Percentiles rank a stretch among this genome's conserved stretches.
These are phyloP conservation scores for Trichoderma arundinaceum DNA, from an alignment of 2,329 filamentous ascomycete genomes.

Conservation along the genomic window DNA sequence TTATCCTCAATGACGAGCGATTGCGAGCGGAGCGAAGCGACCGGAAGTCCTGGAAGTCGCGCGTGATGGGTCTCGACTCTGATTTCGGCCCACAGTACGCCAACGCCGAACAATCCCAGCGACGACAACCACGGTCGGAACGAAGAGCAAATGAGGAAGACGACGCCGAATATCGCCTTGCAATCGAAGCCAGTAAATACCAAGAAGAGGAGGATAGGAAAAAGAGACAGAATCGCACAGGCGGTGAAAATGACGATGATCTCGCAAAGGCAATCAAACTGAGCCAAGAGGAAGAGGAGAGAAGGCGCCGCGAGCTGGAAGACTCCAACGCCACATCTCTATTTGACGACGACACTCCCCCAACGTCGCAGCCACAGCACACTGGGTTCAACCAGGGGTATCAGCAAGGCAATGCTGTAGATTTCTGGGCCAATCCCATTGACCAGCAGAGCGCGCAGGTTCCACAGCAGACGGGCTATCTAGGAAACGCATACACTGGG, in stretches of 20 bases:
- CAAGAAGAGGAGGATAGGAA: slow-evolving; percentile 89
- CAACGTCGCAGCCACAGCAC: slow-evolving; percentile 69
- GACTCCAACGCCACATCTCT: slow-evolving; percentile 82
- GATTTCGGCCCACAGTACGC: slow-evolving; percentile 66
- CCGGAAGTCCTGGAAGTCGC: slow-evolving; percentile 94
- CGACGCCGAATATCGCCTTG: slow-evolving; percentile 87
- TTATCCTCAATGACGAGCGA: slow-evolving; percentile 93
- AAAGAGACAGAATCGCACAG: slow-evolving; percentile 69
- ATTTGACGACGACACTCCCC: slow-evolving; percentile 79
- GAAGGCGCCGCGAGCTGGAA: slow-evolving; percentile 84
- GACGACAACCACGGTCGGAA: slow-evolving; percentile 55
- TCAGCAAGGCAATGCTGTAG: slow-evolving; percentile 93
- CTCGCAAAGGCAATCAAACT: slow-evolving; percentile 93
- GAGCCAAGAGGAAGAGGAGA: slow-evolving; percentile 92
- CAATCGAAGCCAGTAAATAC: slow-evolving; percentile 91
- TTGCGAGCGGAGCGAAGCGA: slow-evolving; percentile 88
- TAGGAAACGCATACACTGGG: slow-evolving; percentile 62
- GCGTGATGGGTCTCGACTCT: slow-evolving; percentile 84
- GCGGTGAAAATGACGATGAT: slow-evolving; percentile 77
- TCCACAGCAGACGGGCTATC: slow-evolving; percentile 77
- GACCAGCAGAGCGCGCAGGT: slow-evolving; percentile 60
- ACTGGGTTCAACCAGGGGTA: slow-evolving; percentile 97
- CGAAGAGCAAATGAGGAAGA: slow-evolving; percentile 72
- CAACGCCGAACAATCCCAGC: slow-evolving; percentile 46
- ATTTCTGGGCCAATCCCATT: slow-evolving; percentile 96